Evolutionary conservation across 2,329 filamentous ascomycete genomes (phyloP).

Genomic region (Arthrobotrys entomopaga): DNA sequence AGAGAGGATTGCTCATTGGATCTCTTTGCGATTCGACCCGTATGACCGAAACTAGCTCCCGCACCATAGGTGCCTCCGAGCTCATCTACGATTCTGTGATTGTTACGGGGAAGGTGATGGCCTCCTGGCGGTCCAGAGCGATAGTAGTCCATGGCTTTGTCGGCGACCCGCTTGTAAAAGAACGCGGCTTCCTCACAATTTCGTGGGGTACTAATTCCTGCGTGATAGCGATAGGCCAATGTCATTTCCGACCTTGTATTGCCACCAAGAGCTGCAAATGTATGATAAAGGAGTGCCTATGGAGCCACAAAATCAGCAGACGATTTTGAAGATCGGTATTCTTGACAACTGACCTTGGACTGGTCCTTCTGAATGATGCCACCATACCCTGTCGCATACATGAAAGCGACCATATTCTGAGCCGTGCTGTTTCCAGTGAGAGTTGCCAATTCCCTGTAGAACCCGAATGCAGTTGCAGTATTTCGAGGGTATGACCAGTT

Average conservation of each 20-base stretch:
- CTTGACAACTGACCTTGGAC: conserved; percentile 70
- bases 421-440: conserved; percentile 87
- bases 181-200: conserved; percentile 85
- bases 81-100: conserved; percentile 88
- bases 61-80: conserved; percentile 93
- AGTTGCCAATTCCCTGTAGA: conserved; percentile 81
- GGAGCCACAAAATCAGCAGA: conserved; percentile 2
- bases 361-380: conserved; percentile 84
- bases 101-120: conserved; percentile 77
- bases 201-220: conserved; percentile 83
- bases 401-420: conserved; percentile 93
- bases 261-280: conserved; percentile 85
- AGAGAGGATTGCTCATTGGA: conserved; percentile 81
- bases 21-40: conserved; percentile 78
- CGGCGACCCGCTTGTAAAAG: conserved; percentile 92
- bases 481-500: conserved; percentile 89
- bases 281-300: conserved; percentile 85
- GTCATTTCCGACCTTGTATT: conserved; percentile 93
- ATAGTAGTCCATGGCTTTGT: conserved; percentile 89
- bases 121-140: conserved; percentile 91
- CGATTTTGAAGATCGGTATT: neutral
- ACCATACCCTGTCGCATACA: conserved; percentile 93
- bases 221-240: conserved; percentile 83
- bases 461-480: conserved; percentile 79
- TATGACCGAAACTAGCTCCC: conserved; percentile 88